These are phyloP conservation scores for Flaveria trinervia DNA, from an alignment of 129 eudicot genomes.

Conservation along the genomic window DNA sequence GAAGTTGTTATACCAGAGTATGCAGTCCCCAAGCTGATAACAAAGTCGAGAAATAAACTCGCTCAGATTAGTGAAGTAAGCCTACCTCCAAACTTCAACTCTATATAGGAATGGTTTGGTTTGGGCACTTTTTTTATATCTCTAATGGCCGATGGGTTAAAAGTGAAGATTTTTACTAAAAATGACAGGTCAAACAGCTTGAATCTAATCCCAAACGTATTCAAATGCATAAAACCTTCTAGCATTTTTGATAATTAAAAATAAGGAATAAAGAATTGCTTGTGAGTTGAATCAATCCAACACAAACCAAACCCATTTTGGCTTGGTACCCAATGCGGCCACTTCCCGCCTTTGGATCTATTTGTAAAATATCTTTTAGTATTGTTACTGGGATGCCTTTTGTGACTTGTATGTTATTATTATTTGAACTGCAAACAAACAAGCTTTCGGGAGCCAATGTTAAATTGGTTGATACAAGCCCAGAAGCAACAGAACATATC, in stretches of 20 bases:
- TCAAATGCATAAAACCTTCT: not conserved
- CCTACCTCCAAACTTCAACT: conserved; percentile 10
- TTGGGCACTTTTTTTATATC: not conserved
- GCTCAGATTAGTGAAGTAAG: conserved; percentile 92
- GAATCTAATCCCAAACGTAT: not conserved
- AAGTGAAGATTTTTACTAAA: not conserved
- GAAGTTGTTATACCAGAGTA: conserved; percentile 95
- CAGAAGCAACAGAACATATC: conserved; percentile 73
- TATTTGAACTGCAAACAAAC: conserved; percentile 27
- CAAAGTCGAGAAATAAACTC: conserved; percentile 83
- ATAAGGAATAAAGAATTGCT: not conserved
- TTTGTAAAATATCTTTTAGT: not conserved
- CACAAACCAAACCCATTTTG: not conserved
- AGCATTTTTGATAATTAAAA: not conserved
- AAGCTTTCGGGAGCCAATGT: conserved; percentile 96
- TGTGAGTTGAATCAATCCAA: not conserved
- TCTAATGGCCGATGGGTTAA: not conserved
- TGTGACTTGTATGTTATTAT: conserved; percentile 26
- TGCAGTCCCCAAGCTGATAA: conserved; percentile 84
- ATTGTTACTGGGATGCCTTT: conserved; percentile 5
- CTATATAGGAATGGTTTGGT: not conserved
- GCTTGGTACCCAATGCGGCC: not conserved
- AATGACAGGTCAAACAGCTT: not conserved
- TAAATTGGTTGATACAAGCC: conserved; percentile 65
- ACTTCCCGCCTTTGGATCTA: not conserved